Conservation (phyloP, 805 yeast genomes). For the Candida wancherniae region DNA sequence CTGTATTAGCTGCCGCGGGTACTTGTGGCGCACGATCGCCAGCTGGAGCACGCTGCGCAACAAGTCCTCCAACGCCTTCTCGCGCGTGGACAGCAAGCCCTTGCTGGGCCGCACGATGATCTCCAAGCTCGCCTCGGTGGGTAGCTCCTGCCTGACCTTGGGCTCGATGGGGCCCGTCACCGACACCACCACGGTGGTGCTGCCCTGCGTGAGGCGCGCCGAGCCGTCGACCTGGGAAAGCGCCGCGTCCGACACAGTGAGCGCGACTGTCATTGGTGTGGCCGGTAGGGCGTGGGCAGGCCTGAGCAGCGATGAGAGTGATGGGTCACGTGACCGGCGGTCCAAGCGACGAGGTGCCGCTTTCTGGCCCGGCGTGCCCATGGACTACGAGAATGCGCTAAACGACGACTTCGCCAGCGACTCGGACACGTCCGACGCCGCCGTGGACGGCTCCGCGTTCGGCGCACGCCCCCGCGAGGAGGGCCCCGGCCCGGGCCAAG, state of each 20-base stretch:
- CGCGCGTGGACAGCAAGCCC: slow-evolving; percentile 74
- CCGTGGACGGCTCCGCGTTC: too few relatives aligned
- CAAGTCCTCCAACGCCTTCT: slow-evolving; percentile 69
- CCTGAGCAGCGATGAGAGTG: too few relatives aligned
- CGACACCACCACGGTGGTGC: slow-evolving; percentile 61
- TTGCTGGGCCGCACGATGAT: slow-evolving; percentile 71
- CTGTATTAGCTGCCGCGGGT: slow-evolving; percentile 67
- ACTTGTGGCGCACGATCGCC: slow-evolving; percentile 53
- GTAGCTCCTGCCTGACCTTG: slow-evolving; percentile 75
- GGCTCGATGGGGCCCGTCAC: slow-evolving; percentile 92
- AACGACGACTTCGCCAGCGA: slow-evolving; percentile 39
- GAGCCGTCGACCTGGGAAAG: slow-evolving; percentile 78
- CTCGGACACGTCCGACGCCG: slow-evolving; percentile 12
- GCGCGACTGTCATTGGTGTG: slow-evolving; percentile 5
- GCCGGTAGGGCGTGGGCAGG: too few relatives aligned
- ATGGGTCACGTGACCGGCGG: too few relatives aligned
- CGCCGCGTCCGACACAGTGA: slow-evolving; percentile 20
- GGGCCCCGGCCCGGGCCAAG: slow-evolving; percentile 2
- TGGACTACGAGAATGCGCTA: slow-evolving; percentile 39
- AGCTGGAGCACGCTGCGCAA: slow-evolving; percentile 57
- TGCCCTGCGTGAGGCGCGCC: slow-evolving; percentile 48
- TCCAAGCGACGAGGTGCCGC: too few relatives aligned
- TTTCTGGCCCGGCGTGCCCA: too few relatives aligned
- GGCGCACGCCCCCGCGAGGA: too few relatives aligned
- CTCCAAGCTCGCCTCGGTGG: slow-evolving; percentile 73